Base-by-base conservation (phyloP, 805 yeast genomes). In the Jamesozyma gamospora region DNA sequence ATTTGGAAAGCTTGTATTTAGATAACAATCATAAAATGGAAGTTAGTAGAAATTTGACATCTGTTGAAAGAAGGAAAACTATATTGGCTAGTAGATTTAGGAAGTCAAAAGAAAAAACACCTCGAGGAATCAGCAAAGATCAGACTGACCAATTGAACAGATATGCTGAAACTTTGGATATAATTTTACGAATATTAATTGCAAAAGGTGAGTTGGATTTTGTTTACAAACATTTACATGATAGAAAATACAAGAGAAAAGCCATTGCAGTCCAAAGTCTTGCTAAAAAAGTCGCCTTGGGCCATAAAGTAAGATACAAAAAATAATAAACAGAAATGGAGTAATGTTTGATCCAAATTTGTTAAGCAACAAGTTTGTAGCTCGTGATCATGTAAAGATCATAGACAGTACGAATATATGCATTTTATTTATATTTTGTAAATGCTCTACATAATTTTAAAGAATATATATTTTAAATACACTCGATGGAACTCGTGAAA, bases 151-250 rank as follows among this genome's bases (percentile, higher is more conserved):
- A 70, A 9, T 53, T 64, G 2, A 63, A 68, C 21, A 51, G 55
- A 30, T 53, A 58, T 18, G 56, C 61, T 13, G 60, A 57, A 4
- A 70, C 73, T 5, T 88, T 83, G 49, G 85, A 85, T 49, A 70
- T 86, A 11, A 67, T 88, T 6, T 60, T 90, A 44, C 69, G 96
- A 36, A 67, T 86, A 13, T 56, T 90, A 39, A 61, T 87, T 19
- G 67, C 87, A 29, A 74, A 78, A 42, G 83, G 77, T 17, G 79
- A 80, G 37, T 63, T 65, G 31, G 68, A 68, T 1, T 80, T 68
- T 54, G 85, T 84, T 3, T 66, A 72, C 9, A 64, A 67, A 44
- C 66, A 86, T 35, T 54, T 84, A 29, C 74, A 72, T 18, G 79
- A 76, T 51, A 65, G 90, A 38, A 84, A 78, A 40, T 62, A 71